Evolutionary conservation across 352 stramenopile genomes (phyloP), one percentile per base, ranked within the genome.

Genomic region (Phytophthora tentaculata): DNA sequence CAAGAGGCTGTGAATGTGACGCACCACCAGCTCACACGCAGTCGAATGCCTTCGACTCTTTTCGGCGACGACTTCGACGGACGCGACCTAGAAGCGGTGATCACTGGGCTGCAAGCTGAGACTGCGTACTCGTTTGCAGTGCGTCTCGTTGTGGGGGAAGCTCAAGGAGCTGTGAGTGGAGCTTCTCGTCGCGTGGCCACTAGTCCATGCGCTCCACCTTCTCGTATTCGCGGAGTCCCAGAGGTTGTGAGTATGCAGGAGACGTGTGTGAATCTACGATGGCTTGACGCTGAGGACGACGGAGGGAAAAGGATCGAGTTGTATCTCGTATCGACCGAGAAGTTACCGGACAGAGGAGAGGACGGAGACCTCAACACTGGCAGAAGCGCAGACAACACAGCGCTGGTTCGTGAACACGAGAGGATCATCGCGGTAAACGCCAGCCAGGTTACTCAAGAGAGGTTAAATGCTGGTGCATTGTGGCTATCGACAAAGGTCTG

Each of bases 51-150:
- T 5, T 92, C 84, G 2, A 67, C 74, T 9, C 73, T 89, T 4
- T 95, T 95, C 60, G 84, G 84, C 1, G 82, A 92, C 26, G 84
- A 89, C 32, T 92, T 94, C 53, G 85, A 94, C 60, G 85, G 87
- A n/a, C 81, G 80, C 41, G 81, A 91, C 45, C 89, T 95, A 41
- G 74, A 93, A 61, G 80, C 71, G 14, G 61, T 82, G 17, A 74
- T 93, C 39, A 57, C 37, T 10, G 84, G 81, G 0, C 71, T 95
- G 4, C 45, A 68, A 26, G 68, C 87, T 0, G 86, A 92, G 60
- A 86, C 76, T 1, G 56, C 66, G n/a, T 95, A 95, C 64, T 76
- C 76, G 23, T 92, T 95, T 67, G 77, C 76, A 2, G 73, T 95
- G 20, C 85, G 83, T n/a, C 74, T 94, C 24, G 79, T 80, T 53